These are phyloP conservation scores for Salvia sclarea DNA, from an alignment of 305 asterid genomes.

Conservation along the genomic window DNA sequence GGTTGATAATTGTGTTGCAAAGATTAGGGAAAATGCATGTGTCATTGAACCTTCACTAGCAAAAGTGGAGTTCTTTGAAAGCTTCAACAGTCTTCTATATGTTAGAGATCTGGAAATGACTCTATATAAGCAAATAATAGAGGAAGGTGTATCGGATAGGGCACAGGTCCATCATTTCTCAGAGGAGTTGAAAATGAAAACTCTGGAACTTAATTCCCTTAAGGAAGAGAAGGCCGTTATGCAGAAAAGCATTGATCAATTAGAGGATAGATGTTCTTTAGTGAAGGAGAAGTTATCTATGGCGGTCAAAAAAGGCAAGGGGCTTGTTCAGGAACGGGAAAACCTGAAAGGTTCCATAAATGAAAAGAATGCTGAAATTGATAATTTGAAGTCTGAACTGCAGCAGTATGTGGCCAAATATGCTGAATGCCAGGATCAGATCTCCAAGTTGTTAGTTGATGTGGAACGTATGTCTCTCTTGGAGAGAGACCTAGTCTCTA, in stretches of 20 bases:
- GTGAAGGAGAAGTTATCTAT: slow-evolving; percentile 85
- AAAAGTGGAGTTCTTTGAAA: slow-evolving; percentile 50
- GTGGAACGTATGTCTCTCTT: slow-evolving; percentile 56
- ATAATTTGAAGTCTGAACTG: slow-evolving; percentile 64
- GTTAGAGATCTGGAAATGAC: slow-evolving; percentile 63
- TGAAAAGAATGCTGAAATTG: slow-evolving; percentile 72
- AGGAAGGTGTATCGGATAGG: slow-evolving; percentile 57
- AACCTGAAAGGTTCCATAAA: slow-evolving; percentile 65
- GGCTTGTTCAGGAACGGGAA: slow-evolving; percentile 93
- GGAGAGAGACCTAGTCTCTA: slow-evolving; percentile 56
- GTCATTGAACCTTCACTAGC: slow-evolving; percentile 46
- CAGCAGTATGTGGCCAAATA: slow-evolving; percentile 49
- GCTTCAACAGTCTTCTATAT: slow-evolving; percentile 65
- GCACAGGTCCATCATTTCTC: slow-evolving; percentile 50
- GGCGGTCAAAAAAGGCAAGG: slow-evolving; percentile 98
- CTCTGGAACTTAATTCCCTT: slow-evolving; percentile 51
- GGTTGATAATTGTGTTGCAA: slow-evolving; percentile 58
- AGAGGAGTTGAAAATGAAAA: slow-evolving; percentile 49
- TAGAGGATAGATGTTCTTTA: slow-evolving; percentile 79
- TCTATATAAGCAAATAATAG: slow-evolving; percentile 57
- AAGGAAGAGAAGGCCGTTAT: slow-evolving; percentile 59
- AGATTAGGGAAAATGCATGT: slow-evolving; percentile 57
- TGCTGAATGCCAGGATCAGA: slow-evolving; percentile 61
- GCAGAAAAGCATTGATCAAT: slow-evolving; percentile 63
- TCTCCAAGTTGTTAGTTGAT: slow-evolving; percentile 57